Evolutionary conservation across 805 yeast species (phyloP), one percentile per base, ranked within the genome.

Genomic region (Blastobotrys chiropterorum): DNA sequence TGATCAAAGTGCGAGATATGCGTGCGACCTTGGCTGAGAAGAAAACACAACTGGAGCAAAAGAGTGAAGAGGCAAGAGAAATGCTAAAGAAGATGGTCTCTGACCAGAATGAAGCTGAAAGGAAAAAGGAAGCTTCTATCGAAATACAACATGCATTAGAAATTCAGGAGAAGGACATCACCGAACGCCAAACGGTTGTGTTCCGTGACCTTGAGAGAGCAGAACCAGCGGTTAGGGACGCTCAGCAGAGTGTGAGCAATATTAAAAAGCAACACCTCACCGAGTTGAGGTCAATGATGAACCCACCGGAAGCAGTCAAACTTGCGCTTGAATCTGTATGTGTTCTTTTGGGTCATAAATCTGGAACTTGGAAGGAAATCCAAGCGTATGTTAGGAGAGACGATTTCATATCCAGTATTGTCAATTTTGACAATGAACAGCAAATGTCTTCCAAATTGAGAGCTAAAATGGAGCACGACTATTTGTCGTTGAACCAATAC

Each of bases 181-280:
- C 72, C 2, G 69, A 66, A 11, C 75, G 95, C 38, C 75, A 80
- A 55, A 64, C 66, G 0, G 58, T 62, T 1, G 96, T 88, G 0
- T 63, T 80, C 67, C 64, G 68, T 4, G 92, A 88, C 51, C 72
- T 92, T n/a, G 81, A 78, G 14, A 69, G 73, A 3, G 95, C 90
- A 0, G 94, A 89, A 61, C 97, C 97, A 0, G 84, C 94, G 0
- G 84, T 90, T 4, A 51, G 78, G 2, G 95, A 85, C 56, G 98
- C 98, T 0, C 86, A 85, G 61, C 72, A 78, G 54, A 95, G 96
- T 14, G 98, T 92, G n/a, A 85, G 86, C 58, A 86, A 88, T 59
- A 92, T 92, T 55, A 89, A 90, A 67, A 92, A 92, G 64, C 95
- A 87, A 54, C 97, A 92, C 62, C 72, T 92, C 42, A 86, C 95